Base-by-base conservation (phyloP, 2,329 filamentous ascomycete genomes). In the Thermothelomyces thermophilus region DNA sequence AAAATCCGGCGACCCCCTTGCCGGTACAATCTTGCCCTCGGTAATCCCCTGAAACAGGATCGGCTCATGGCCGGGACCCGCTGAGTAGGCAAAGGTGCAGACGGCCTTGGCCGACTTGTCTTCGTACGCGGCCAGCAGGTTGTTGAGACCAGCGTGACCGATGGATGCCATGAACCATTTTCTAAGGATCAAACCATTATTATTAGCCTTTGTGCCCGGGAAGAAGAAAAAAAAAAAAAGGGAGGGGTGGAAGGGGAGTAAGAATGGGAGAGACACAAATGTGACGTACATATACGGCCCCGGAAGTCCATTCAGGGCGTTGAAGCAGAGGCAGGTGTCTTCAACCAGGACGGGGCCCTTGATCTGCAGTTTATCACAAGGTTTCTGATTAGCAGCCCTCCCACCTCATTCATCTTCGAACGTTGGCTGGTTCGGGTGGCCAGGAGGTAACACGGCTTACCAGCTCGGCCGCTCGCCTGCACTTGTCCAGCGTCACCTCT, bases 311-410 rank as follows among this genome's bases (percentile, higher is more conserved):
- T 87, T 82, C 54, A 96, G 78, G 17, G 91, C 90, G 64, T 87
- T 84, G 66, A 96, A 98, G 73, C 90, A 94, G 42, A 98, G 76
- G 59, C 90, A 90, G 14, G 93, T 98, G 68, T 98, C 93, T 70
- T 98, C 93, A 10, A 95, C 91, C 34, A 98, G 75, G 8, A 96
- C 93, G 3, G 94, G 90, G 1, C 90, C 90, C 62, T 85, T 74
- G 41, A 93, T 70, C 89, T 94, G 53, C 39, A 16, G 11, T n/a
- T 22, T 3, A 28, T 43, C 26, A 33, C 46, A 36, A 50, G 43
- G n/a, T n/a, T 19, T 42, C 41, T 11, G 20, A 20, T 26, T 26
- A 26, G 24, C 9, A n/a, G n/a, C n/a, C n/a, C n/a, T n/a, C n/a
- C n/a, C n/a, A n/a, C 24, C 24, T 26, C 9, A 5, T 26, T 26